These are phyloP conservation scores for Monascus ruber DNA, from an alignment of 2,329 filamentous ascomycete genomes.

Conservation along the genomic window DNA sequence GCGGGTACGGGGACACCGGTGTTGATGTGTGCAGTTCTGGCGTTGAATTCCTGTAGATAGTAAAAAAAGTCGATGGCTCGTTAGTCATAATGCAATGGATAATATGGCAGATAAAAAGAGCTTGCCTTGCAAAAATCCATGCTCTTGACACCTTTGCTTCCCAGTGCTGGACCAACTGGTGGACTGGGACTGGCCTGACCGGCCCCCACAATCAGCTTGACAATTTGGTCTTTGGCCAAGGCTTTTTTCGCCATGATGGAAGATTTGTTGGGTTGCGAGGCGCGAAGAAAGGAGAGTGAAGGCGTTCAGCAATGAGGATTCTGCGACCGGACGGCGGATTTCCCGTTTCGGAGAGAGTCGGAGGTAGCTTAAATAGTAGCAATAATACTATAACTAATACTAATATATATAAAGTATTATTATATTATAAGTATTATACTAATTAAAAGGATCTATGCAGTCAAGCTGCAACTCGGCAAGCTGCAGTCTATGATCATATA, in stretches of 20 bases:
- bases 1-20: slow-evolving; percentile 80
- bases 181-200: slow-evolving; percentile 91
- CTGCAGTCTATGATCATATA: too few species aligned
- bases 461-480: too few species aligned
- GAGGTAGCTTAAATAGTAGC: too few species aligned
- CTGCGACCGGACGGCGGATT: neutral
- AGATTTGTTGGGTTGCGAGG: neutral
- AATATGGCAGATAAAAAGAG: slow-evolving; percentile 1
- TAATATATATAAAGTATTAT: too few species aligned
- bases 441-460: too few species aligned
- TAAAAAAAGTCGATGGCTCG: neutral
- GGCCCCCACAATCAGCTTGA: slow-evolving; percentile 95
- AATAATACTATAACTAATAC: too few species aligned
- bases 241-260: slow-evolving; percentile 41
- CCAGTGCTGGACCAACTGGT: slow-evolving; percentile 88
- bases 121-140: slow-evolving; percentile 98
- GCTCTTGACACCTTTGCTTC: slow-evolving; percentile 95
- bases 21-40: slow-evolving; percentile 73
- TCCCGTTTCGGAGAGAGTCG: neutral
- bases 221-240: slow-evolving; percentile 56
- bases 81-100: slow-evolving; percentile 3
- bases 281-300: slow-evolving; percentile 1
- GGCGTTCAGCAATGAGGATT: slow-evolving; percentile 11
- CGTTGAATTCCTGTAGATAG: slow-evolving; percentile 76
- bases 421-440: too few species aligned